Conservation (phyloP, 345 rosid genomes). For the Abelmoschus esculentus region DNA sequence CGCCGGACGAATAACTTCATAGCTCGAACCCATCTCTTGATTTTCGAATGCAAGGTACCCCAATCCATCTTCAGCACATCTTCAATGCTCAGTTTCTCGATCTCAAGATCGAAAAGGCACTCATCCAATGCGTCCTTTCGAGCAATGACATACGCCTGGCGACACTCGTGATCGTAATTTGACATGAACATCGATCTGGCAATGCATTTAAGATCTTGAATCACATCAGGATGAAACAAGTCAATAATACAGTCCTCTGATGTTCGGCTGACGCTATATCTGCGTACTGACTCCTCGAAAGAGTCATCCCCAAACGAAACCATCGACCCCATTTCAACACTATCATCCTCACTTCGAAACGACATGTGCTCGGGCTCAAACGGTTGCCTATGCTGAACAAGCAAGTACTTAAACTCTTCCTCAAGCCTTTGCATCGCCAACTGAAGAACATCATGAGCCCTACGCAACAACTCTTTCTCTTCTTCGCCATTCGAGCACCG, state of each 20-base stretch:
- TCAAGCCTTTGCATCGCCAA: constrained; percentile 80
- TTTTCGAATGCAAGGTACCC: constrained; percentile 57
- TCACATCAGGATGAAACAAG: constrained; percentile 54
- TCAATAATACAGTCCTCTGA: constrained; percentile 48
- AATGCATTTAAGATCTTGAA: constrained; percentile 61
- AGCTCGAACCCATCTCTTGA: constrained; percentile 79
- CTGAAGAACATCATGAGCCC: constrained; percentile 75
- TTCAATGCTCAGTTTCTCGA: constrained; percentile 78
- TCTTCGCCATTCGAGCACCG: constrained; percentile 18
- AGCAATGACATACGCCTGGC: constrained; percentile 49
- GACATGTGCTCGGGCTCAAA: constrained; percentile 62
- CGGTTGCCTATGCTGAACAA: constrained; percentile 54
- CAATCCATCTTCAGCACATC: constrained; percentile 82
- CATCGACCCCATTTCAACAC: constrained; percentile 35
- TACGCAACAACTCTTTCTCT: constrained; percentile 37
- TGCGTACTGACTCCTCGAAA: constrained; percentile 38
- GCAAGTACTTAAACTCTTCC: constrained; percentile 71
- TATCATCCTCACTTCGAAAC: constrained; percentile 57
- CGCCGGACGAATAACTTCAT: constrained; percentile 53
- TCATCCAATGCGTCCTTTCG: constrained; percentile 74
- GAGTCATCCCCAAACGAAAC: constrained; percentile 59
- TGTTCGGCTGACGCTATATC: constrained; percentile 48
- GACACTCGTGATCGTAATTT: constrained; percentile 63
- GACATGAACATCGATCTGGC: constrained; percentile 59
- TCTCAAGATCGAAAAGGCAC: constrained; percentile 62